These are phyloP conservation scores for Solanum chmielewskii DNA, from an alignment of 257 asterid species.

Conservation along the genomic window DNA sequence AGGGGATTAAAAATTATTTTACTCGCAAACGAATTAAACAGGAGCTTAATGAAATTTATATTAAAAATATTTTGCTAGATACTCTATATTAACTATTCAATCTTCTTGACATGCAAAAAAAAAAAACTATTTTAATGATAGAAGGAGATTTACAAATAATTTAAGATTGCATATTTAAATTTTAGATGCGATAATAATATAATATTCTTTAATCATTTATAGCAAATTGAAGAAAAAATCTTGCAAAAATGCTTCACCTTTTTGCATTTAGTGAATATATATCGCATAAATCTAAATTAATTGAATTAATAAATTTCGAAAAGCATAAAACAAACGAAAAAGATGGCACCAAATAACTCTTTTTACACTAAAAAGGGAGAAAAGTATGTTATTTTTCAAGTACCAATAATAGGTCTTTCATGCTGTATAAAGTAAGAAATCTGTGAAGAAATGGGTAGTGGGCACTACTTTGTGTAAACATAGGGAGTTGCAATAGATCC, in stretches of 20 bases:
- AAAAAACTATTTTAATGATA: not conserved
- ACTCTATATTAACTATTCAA: not conserved
- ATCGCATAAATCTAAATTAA: not conserved
- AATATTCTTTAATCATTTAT: not conserved
- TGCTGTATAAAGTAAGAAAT: not conserved
- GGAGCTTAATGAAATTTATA: no score
- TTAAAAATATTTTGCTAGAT: not conserved
- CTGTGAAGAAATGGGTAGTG: not conserved
- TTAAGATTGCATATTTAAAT: not conserved
- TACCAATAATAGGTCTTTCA: not conserved
- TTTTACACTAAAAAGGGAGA: not conserved
- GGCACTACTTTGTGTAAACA: not conserved
- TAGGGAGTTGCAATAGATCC: not conserved
- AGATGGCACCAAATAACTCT: not conserved
- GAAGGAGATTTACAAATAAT: not conserved
- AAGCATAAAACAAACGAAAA: not conserved
- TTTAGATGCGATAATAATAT: not conserved
- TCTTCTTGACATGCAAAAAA: not conserved
- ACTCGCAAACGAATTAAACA: not conserved
- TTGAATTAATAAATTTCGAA: not conserved
- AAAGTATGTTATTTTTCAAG: not conserved
- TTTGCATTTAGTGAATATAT: not conserved
- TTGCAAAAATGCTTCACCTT: not conserved
- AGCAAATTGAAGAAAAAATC: not conserved
- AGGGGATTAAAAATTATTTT: no score